These are phyloP conservation scores for Candida sanyaensis DNA, from an alignment of 1,139 yeast species.

Conservation along the genomic window DNA sequence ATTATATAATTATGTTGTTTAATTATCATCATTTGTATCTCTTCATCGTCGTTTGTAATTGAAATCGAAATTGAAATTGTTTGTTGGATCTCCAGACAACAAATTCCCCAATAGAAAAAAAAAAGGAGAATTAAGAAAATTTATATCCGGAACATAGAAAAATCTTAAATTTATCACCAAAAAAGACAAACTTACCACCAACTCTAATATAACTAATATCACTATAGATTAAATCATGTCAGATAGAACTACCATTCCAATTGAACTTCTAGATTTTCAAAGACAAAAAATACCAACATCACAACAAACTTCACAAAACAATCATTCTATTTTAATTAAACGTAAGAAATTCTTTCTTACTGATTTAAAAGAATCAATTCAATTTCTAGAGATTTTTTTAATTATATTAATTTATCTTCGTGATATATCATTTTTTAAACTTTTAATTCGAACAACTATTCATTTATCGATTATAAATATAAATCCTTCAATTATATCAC, in stretches of 20 bases:
- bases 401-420: slow-evolving; percentile 35
- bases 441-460: slow-evolving; percentile 26
- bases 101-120: no score
- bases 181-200: neutral
- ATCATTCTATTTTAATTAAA: slow-evolving; percentile 37
- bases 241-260: neutral
- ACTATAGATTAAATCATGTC: neutral
- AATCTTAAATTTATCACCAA: neutral
- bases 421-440: slow-evolving; percentile 34
- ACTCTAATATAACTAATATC: neutral
- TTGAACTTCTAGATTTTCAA: slow-evolving; percentile 28
- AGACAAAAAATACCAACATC: slow-evolving; percentile 35
- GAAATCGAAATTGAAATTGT: no score
- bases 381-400: slow-evolving; percentile 31
- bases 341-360: slow-evolving; percentile 40
- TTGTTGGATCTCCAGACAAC: no score
- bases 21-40: no score
- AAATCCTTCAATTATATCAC: slow-evolving; percentile 15
- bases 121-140: no score
- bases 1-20: no score
- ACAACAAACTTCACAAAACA: slow-evolving; percentile 38
- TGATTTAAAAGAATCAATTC: slow-evolving; percentile 33
- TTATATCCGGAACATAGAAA: no score
- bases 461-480: slow-evolving; percentile 37
- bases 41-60: no score